A percentile compares a stretch with the other conserved stretches of the same genome.
Evolutionary conservation across 805 yeast species (phyloP).

Genomic region (Ogataea polymorpha): DNA sequence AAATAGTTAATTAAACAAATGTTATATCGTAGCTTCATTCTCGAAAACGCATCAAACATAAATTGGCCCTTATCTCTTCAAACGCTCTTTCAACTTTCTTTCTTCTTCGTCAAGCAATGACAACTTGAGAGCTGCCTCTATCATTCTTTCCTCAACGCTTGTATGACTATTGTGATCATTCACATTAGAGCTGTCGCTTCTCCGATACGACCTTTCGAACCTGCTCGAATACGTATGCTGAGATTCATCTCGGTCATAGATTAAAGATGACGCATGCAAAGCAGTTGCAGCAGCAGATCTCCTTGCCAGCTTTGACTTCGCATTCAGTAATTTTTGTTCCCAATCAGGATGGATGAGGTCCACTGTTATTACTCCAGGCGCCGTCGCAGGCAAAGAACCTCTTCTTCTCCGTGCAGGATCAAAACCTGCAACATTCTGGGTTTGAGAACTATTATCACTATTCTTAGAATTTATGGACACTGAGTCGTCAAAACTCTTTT

Average conservation of each 20-base stretch:
- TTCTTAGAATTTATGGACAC: neutral
- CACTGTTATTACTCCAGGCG: slow-evolving; percentile 70
- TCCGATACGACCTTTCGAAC: neutral
- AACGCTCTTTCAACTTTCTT: slow-evolving; percentile 35
- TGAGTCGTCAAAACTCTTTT: slow-evolving; percentile 1
- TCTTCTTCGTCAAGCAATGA: slow-evolving; percentile 71
- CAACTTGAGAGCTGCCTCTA: slow-evolving; percentile 77
- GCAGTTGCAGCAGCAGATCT: slow-evolving; percentile 94
- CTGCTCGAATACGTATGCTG: neutral
- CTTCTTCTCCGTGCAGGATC: slow-evolving; percentile 34
- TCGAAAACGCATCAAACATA: too few relatives aligned
- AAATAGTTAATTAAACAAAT: too few relatives aligned
- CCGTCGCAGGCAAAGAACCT: slow-evolving; percentile 61
- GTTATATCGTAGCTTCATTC: too few relatives aligned
- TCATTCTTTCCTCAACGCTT: slow-evolving; percentile 71
- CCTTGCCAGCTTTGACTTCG: slow-evolving; percentile 74
- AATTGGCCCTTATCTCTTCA: neutral
- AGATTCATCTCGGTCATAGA: slow-evolving; percentile 37
- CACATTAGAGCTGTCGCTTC: slow-evolving; percentile 45
- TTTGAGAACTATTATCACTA: neutral
- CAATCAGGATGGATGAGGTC: slow-evolving; percentile 91
- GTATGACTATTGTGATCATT: slow-evolving; percentile 32
- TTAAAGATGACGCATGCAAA: slow-evolving; percentile 79
- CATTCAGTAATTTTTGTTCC: slow-evolving; percentile 70
- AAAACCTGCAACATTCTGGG: neutral